Percentiles rank a stretch among this genome's conserved stretches.
Conservation (phyloP, 2,329 filamentous ascomycete genomes). For the Bipolaris zeicola region DNA sequence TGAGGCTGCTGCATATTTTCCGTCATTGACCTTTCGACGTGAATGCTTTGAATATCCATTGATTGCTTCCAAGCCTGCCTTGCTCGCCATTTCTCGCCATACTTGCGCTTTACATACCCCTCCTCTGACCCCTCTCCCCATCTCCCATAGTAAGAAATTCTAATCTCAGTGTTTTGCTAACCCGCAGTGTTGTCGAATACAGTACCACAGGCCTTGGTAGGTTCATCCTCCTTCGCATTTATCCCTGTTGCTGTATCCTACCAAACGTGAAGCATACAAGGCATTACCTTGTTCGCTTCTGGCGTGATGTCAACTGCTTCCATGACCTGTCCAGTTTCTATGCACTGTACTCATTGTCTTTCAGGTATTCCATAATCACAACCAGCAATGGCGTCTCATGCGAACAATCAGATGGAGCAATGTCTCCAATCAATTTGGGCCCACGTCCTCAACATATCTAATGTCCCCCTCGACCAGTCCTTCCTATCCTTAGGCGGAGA, state of each 20-base stretch:
- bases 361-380: slow-evolving; percentile 7
- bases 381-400: slow-evolving; percentile 10
- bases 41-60: slow-evolving; percentile 1
- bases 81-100: background rate
- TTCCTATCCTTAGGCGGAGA: slow-evolving; percentile 57
- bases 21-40: slow-evolving; percentile 10
- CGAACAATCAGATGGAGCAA: slow-evolving; percentile 21
- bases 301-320: background rate
- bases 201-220: slow-evolving; percentile 16
- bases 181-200: slow-evolving; percentile 10
- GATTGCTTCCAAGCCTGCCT: background rate
- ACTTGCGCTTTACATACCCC: background rate
- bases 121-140: background rate
- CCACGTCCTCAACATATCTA: slow-evolving; percentile 38
- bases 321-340: background rate
- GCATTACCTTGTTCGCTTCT: too few relatives aligned
- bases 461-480: slow-evolving; percentile 35
- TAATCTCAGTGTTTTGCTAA: background rate
- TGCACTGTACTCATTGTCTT: background rate
- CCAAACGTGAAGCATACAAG: too few relatives aligned
- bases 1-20: slow-evolving; percentile 2
- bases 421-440: slow-evolving; percentile 37
- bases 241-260: too few relatives aligned
- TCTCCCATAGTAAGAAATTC: background rate
- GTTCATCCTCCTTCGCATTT: background rate